These are phyloP conservation scores for Ogataea sp. DNA, from an alignment of 805 yeast species.

Conservation along the genomic window DNA sequence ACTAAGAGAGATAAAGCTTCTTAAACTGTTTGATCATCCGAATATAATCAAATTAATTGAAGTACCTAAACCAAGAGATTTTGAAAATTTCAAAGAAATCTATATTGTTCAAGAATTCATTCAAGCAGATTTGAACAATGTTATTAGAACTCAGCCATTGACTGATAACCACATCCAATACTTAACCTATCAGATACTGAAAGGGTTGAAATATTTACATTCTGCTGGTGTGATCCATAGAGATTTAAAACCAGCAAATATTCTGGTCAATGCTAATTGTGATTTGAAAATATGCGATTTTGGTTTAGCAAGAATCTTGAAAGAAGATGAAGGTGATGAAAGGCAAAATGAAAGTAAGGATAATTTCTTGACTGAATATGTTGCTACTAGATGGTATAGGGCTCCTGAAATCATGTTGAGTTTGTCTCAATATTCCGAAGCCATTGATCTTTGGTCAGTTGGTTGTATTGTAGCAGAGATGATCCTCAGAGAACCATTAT, in stretches of 20 bases:
- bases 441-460: constrained; percentile 75
- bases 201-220: constrained; percentile 67
- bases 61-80: constrained; percentile 53
- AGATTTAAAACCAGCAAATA: constrained; percentile 69
- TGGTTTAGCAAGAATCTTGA: constrained; percentile 58
- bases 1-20: constrained; percentile 57
- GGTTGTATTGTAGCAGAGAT: constrained; percentile 75
- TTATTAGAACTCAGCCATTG: constrained; percentile 47
- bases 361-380: constrained; percentile 62
- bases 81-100: constrained; percentile 59
- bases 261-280: constrained; percentile 60
- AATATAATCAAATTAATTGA: constrained; percentile 63
- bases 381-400: constrained; percentile 79
- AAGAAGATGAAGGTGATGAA: constrained; percentile 36
- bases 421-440: constrained; percentile 62
- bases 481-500: constrained; percentile 51
- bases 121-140: constrained; percentile 66
- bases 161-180: constrained; percentile 65
- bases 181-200: constrained; percentile 58
- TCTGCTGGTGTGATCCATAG: constrained; percentile 68
- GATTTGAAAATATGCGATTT: constrained; percentile 75
- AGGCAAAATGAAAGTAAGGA: constrained; percentile 14
- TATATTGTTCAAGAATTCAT: constrained; percentile 70
- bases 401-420: constrained; percentile 82
- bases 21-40: constrained; percentile 63